Evolutionary conservation across 1,284 basidiomycete genomes (phyloP).

Genomic region (Ganoderma sinense): DNA sequence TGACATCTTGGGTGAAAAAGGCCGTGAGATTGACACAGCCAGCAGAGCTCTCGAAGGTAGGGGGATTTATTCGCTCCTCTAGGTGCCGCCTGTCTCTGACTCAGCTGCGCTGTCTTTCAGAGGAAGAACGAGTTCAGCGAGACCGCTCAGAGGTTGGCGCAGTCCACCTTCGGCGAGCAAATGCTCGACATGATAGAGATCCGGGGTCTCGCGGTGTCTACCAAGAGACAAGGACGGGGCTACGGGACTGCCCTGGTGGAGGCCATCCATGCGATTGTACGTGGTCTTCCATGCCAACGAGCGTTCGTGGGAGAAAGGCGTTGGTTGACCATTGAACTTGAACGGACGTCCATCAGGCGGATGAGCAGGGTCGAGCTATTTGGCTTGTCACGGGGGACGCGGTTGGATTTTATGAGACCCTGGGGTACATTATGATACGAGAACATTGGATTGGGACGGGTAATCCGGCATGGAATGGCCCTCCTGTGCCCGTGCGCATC

Average conservation of each 20-base stretch:
- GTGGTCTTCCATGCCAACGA: neutral
- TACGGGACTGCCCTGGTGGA: slow-evolving; percentile 15
- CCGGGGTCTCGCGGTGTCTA: slow-evolving; percentile 1
- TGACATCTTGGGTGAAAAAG: neutral
- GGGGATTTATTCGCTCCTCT: neutral
- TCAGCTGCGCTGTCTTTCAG: neutral
- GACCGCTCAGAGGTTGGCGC: neutral
- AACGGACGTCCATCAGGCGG: neutral
- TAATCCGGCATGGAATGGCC: slow-evolving; percentile 9
- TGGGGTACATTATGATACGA: slow-evolving; percentile 5
- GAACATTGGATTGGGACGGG: slow-evolving; percentile 5
- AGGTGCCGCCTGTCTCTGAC: neutral
- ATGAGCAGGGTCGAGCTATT: slow-evolving; percentile 2
- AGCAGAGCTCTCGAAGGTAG: neutral
- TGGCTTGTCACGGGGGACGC: slow-evolving; percentile 13
- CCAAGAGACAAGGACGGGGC: slow-evolving; percentile 11
- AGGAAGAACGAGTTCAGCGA: slow-evolving; percentile 2
- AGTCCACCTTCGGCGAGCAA: neutral
- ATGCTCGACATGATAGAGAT: slow-evolving; percentile 15
- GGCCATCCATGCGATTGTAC: slow-evolving; percentile 3
- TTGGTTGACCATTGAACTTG: neutral
- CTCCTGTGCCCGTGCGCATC: slow-evolving; percentile 15
- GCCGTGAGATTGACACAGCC: neutral
- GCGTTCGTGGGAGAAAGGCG: too few species aligned
- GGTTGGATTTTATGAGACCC: slow-evolving; percentile 11